These are phyloP conservation scores for Erucastrum elatum DNA, from an alignment of 345 rosid species.

Conservation along the genomic window DNA sequence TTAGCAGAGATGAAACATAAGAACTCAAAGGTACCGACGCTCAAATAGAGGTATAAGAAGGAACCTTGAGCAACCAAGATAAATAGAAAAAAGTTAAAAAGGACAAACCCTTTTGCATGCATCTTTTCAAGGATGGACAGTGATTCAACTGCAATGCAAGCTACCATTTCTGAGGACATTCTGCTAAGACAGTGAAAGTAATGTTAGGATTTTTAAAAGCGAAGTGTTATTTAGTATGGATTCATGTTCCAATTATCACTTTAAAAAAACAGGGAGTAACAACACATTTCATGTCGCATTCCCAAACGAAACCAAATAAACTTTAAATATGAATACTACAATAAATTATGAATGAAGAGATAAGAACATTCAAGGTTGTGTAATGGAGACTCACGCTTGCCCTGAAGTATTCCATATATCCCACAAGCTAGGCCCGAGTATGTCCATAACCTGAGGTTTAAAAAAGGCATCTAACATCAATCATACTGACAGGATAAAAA, in stretches of 20 bases:
- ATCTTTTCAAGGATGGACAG: conserved; percentile 88
- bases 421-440: conserved; percentile 98
- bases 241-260: no score
- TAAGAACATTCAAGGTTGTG: conserved; percentile 14
- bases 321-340: no score
- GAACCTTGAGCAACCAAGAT: conserved; percentile 2
- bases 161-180: conserved; percentile 96
- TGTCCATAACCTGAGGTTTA: conserved; percentile 88
- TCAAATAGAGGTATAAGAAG: conserved; percentile 9
- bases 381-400: conserved; percentile 71
- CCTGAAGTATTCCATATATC: conserved; percentile 96
- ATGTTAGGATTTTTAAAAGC: no score
- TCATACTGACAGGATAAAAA: conserved; percentile 19
- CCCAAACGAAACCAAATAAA: no score
- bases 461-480: conserved; percentile 18
- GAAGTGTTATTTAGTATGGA: no score
- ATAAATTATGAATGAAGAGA: neutral
- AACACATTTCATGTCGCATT: no score
- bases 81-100: neutral
- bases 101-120: conserved; percentile 86
- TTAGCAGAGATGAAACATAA: conserved; percentile 15
- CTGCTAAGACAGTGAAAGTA: conserved; percentile 43
- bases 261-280: no score
- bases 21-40: conserved; percentile 2
- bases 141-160: conserved; percentile 93